Evolutionary conservation across 2,329 filamentous ascomycete genomes (phyloP), one percentile per base, ranked within the genome.

Genomic region (Xylariaceae sp.): DNA sequence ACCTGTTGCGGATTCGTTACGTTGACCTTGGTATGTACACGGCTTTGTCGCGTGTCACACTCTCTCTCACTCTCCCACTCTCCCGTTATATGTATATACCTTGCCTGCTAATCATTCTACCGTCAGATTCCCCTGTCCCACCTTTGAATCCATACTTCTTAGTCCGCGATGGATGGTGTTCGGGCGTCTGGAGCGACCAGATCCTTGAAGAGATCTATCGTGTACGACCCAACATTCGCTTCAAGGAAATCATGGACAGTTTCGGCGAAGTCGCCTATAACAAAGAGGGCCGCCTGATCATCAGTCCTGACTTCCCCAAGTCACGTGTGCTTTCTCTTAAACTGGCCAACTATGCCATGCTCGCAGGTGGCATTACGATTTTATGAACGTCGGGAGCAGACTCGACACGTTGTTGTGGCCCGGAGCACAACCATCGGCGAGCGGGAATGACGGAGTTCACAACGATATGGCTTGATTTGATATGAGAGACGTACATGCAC

Each of bases 131-230:
- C 1, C 83, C 86, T 2, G 79, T 88, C 11, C 88, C 87, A 2
- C 82, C 86, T 1, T 74, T 90, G 3, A 90, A 91, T 66, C 88
- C 88, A 0, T 90, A 87, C 68, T 92, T 90, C 70, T 76, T 87
- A 58, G 74, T 90, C 48, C 76, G 80, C 39, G 77, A 84, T 51
- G 81, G 82, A 44, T 74, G 77, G 67, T 88, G 85, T 66, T 85
- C 83, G 1, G 88, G 88, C 4, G 80, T 92, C 1, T 92, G 88
- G 88, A 90, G 85, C 69, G 82, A 88, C 7, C 71, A 76, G 6
- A 90, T 91, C 51, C 74, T 90, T 8, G 75, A 80, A 23, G 80
- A 83, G 59, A 79, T 92, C 56, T 77, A 78, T 37, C 76, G 77
- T 44, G 79, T 82, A 10, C 81, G 88, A 4, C 87, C 88, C 0